A percentile compares a stretch with the other conserved stretches of the same genome.
Evolutionary conservation across 139 green algal species (phyloP).

Genomic region (Diplosphaera chodatii): DNA sequence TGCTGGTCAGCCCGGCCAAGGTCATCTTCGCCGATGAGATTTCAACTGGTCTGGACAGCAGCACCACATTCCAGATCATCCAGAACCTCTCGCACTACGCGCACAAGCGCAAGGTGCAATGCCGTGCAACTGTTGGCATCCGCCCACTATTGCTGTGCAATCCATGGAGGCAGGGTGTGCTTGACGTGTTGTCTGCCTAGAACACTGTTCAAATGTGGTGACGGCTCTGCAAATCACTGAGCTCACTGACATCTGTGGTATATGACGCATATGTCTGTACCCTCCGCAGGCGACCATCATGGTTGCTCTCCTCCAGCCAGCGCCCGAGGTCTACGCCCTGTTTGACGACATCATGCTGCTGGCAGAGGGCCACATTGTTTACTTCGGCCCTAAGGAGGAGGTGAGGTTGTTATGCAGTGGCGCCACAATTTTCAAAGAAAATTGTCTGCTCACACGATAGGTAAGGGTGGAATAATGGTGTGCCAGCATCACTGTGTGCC

Average conservation of each 20-base stretch:
- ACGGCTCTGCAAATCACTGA: too few species aligned
- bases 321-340: constrained; percentile 33
- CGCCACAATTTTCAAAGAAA: too few species aligned
- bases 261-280: too few species aligned
- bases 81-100: background rate
- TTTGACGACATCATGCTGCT: constrained; percentile 35
- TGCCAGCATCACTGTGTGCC: too few species aligned
- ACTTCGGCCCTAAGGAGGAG: constrained; percentile 6
- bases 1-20: constrained; percentile 44
- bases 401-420: background rate
- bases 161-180: too few species aligned
- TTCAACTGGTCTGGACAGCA: constrained; percentile 19
- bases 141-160: too few species aligned
- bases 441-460: too few species aligned
- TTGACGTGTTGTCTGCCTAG: too few species aligned
- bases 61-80: constrained; percentile 1
- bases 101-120: background rate
- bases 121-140: too few species aligned
- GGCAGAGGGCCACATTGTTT: constrained; percentile 21
- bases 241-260: too few species aligned
- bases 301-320: constrained; percentile 39
- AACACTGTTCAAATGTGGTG: too few species aligned
- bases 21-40: constrained; percentile 60
- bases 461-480: too few species aligned
- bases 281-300: constrained; percentile 22